phyloP scores from a whole-genome alignment of 768 basidiomycete genomes.

The Lactarius akahatsu region DNA sequence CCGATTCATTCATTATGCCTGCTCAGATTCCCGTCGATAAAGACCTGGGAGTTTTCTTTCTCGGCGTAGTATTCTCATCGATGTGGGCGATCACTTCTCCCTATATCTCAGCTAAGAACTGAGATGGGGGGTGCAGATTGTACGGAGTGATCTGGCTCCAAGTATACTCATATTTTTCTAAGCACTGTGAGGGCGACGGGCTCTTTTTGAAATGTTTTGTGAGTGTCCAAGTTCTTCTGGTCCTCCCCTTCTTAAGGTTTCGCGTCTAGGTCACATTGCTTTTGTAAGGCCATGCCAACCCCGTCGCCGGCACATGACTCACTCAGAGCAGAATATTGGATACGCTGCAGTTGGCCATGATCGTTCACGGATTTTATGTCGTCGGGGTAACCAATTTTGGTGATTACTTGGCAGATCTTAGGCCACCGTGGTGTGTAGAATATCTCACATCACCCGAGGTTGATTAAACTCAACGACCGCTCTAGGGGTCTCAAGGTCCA shows the following conservation, averaged over 20 bases:
- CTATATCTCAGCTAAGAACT: background rate
- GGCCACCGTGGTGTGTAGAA: conserved; percentile 4
- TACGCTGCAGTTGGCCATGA: background rate
- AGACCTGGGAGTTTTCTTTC: conserved; percentile 1
- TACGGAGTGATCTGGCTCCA: conserved; percentile 13
- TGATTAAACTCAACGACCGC: background rate
- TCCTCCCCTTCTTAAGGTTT: background rate
- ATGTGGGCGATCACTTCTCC: background rate
- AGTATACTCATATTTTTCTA: conserved; percentile 3
- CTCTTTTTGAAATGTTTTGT: conserved; percentile 12
- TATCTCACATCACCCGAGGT: background rate
- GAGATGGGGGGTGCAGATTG: background rate
- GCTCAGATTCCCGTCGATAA: background rate
- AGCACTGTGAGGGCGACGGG: background rate
- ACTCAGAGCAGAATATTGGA: conserved; percentile 3
- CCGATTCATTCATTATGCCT: background rate
- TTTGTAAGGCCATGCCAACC: background rate
- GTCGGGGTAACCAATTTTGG: conserved; percentile 11
- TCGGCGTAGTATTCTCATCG: conserved; percentile 11
- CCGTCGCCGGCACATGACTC: background rate
- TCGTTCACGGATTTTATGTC: conserved; percentile 11
- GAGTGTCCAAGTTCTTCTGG: background rate
- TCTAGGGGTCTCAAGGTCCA: conserved; percentile 7
- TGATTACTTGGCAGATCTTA: background rate
- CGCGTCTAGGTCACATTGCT: conserved; percentile 5